Evolutionary conservation across 176 grass and related monocot genomes (phyloP).

Genomic region (Stipa capillata): DNA sequence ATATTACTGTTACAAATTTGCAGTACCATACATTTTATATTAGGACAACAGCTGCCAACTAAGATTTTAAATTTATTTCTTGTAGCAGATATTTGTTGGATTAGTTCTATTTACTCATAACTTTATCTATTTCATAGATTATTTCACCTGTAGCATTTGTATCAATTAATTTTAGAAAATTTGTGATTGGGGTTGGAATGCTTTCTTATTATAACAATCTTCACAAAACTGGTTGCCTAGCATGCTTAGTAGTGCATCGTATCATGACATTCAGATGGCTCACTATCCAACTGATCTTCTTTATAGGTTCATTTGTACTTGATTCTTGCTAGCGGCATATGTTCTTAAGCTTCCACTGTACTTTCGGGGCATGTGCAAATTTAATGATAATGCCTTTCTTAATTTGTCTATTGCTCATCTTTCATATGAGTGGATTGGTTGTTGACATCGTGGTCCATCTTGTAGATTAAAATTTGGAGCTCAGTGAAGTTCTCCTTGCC

Average conservation of each 20-base stretch:
- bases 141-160: slow-evolving; percentile 7
- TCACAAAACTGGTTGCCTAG: not conserved
- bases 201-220: slow-evolving; percentile 22
- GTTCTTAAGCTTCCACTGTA: slow-evolving; percentile 34
- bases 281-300: slow-evolving; percentile 19
- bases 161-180: not conserved
- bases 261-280: slow-evolving; percentile 27
- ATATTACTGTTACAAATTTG: not conserved
- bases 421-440: slow-evolving; percentile 24
- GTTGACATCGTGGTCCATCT: slow-evolving; percentile 43
- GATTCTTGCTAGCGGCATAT: slow-evolving; percentile 25
- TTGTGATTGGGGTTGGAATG: not conserved
- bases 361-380: slow-evolving; percentile 30
- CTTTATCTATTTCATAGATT: slow-evolving; percentile 6
- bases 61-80: not conserved
- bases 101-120: slow-evolving; percentile 4
- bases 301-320: slow-evolving; percentile 22
- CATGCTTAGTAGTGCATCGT: slow-evolving; percentile 11
- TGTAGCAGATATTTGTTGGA: not conserved
- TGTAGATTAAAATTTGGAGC: slow-evolving; percentile 26
- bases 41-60: not conserved
- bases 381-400: slow-evolving; percentile 17
- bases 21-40: not conserved
- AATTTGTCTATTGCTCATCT: slow-evolving; percentile 19
- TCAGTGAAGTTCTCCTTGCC: slow-evolving; percentile 8